Evolutionary conservation across 1,284 basidiomycete species (phyloP).

Genomic region (Pascua guehoae): DNA sequence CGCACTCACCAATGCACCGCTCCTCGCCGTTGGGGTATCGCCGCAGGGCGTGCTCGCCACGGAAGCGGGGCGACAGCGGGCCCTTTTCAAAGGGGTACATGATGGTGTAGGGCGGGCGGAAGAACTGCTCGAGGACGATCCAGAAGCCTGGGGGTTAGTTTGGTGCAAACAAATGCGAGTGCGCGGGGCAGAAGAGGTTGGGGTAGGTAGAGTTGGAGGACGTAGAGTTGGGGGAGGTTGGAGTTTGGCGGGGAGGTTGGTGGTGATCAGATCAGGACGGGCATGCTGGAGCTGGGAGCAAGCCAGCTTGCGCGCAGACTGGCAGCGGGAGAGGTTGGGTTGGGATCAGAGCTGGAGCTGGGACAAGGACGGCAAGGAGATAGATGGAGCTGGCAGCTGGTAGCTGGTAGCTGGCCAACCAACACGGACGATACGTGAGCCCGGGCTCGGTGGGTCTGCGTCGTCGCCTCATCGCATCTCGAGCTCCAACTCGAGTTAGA

Average conservation of each 20-base stretch:
- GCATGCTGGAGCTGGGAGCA: not conserved
- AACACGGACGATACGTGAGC: too few relatives aligned
- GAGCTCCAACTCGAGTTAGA: too few relatives aligned
- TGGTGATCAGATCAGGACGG: not conserved
- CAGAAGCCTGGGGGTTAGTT: conserved; percentile 73
- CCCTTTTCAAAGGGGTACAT: conserved; percentile 90
- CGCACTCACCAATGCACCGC: conserved; percentile 82
- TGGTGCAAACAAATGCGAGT: too few relatives aligned
- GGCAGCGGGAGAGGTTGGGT: too few relatives aligned
- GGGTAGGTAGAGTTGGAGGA: too few relatives aligned
- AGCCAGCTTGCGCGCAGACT: too few relatives aligned
- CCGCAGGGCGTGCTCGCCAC: conserved; percentile 97
- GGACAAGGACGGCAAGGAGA: not conserved
- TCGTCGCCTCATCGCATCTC: too few relatives aligned
- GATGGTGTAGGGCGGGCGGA: conserved; percentile 96
- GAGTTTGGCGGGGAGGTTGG: not conserved
- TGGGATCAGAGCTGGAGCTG: too few relatives aligned
- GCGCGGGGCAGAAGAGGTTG: too few relatives aligned
- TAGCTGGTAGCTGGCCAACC: not conserved
- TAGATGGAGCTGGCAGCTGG: not conserved
- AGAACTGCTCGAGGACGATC: conserved; percentile 98
- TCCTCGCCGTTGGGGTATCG: conserved; percentile 98
- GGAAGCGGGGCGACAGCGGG: conserved; percentile 93
- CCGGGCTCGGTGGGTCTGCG: too few relatives aligned
- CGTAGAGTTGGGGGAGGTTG: too few relatives aligned